These are phyloP conservation scores for Lithocarpus polystachyus DNA, from an alignment of 306 rosid species.

Conservation along the genomic window DNA sequence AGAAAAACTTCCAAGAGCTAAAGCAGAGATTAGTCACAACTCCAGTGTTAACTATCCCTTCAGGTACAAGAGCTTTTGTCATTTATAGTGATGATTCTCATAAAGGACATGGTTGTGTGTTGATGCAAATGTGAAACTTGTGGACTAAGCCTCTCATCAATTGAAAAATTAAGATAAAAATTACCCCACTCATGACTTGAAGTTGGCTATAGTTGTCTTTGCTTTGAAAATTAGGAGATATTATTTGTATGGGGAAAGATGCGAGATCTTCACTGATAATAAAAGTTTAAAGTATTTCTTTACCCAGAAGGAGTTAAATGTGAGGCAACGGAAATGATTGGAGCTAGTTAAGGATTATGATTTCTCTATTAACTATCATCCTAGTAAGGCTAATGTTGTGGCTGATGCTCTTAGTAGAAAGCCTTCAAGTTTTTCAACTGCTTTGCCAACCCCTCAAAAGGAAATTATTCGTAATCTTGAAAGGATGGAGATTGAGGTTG, in stretches of 20 bases:
- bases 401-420: not conserved
- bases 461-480: not conserved
- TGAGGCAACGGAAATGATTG: not conserved
- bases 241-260: not conserved
- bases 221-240: not conserved
- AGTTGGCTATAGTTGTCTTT: not conserved
- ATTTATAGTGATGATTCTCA: not conserved
- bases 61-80: not conserved
- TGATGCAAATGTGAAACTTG: not conserved
- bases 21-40: not conserved
- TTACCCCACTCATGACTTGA: not conserved
- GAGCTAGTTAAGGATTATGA: not conserved
- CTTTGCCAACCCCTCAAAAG: not conserved
- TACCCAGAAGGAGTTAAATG: not conserved
- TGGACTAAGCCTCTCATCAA: not conserved
- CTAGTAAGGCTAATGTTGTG: not conserved
- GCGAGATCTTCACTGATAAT: not conserved
- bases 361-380: not conserved
- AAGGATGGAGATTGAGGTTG: too few species aligned
- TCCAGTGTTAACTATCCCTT: not conserved
- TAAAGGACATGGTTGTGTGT: not conserved
- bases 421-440: fast-evolving
- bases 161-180: not conserved
- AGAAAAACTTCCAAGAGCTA: not conserved
- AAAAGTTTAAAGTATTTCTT: not conserved